Evolutionary conservation across 2,329 filamentous ascomycete species (phyloP), one percentile per base, ranked within the genome.

Genomic region (Chaetomiaceae sp.): DNA sequence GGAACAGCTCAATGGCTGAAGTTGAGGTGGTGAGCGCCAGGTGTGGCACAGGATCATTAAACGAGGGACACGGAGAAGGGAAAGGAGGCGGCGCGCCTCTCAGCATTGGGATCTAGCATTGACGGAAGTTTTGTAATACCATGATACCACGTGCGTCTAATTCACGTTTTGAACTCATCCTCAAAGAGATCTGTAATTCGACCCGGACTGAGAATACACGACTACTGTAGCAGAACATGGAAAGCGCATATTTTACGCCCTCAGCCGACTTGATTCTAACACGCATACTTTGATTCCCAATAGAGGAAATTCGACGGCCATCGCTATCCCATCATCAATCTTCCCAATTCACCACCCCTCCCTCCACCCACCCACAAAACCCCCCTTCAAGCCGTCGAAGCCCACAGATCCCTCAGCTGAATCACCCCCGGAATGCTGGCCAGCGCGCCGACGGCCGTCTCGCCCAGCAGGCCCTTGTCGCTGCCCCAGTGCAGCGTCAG

Each of bases 401-500:
- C 62, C 73, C 73, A 76, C 37, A 73, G 38, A 50, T 69, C 67
- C 53, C 63, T 58, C 64, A 76, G 70, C 58, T 68, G 64, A 35
- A 72, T 65, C 4, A 64, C 54, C 1, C 72, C 68, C 2, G 73
- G 72, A 17, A 74, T 67, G 37, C 65, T 61, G 2, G 67, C 73
- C 42, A 75, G 55, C 42, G 68, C 24, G n/a, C 65, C 63, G 15
- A 75, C 58, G 3, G 61, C 55, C 22, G 66, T 51, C 35, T 75
- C 72, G 29, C 64, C 63, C 43, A 76, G 56, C 32, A 65, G 59
- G 0, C 86, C 87, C 47, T 77, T 70, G 50, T 86, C 80, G 33
- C 83, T 64, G 58, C 87, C 84, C 84, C 86, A 95, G 69, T 96
- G 88, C 29, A 58, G 24, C 42, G 56, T 58, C 35, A 58, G 45